Evolutionary conservation across 2,329 filamentous ascomycete genomes (phyloP), one percentile per base, ranked within the genome.

Genomic region (Hymenoscyphus scutula): DNA sequence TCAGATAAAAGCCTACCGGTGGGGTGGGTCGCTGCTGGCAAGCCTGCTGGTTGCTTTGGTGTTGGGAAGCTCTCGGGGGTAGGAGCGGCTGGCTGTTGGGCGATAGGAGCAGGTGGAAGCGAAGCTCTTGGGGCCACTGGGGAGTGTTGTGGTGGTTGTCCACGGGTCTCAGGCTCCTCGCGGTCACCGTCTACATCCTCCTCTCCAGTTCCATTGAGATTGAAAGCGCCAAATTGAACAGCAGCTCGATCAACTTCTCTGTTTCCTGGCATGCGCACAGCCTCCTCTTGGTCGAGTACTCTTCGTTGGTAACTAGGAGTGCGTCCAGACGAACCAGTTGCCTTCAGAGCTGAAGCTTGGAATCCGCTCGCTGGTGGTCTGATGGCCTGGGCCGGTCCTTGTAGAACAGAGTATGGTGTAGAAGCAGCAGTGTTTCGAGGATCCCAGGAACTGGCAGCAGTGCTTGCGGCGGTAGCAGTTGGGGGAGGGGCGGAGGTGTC

Each of bases 211-310:
- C 88, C 92, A 74, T 91, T 93, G 72, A 99, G 77, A 73, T 89
- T 96, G 82, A 99, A 91, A 76, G 93, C 96, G 67, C 95, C 95
- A 75, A 99, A 99, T 75, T 98, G 94, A 56, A 99, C 92, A 57
- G 93, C 90, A 68, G 94, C 87, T 71, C 92, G 89, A 75, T 98
- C 94, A 30, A 99, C 90, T 59, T 95, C 93, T 69, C 95, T 92
- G 80, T 97, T 97, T 64, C 91, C 92, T 54, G 95, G 95, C 94
- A 99, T 97, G 68, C 97, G 92, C 48, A 99, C 95, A 63, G 95
- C 92, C 79, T 99, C 95, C 77, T 97, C 93, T 75, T 99, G 95
- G 71, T 98, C 93, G 72, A 96, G 82, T 60, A 97, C 84, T 72
- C 92, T 90, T 68, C 94, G 88, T 76, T 96, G 90, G 76, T 90